phyloP scores from a whole-genome alignment of 768 basidiomycete genomes.

The Trichaptum fuscoviolaceum region DNA sequence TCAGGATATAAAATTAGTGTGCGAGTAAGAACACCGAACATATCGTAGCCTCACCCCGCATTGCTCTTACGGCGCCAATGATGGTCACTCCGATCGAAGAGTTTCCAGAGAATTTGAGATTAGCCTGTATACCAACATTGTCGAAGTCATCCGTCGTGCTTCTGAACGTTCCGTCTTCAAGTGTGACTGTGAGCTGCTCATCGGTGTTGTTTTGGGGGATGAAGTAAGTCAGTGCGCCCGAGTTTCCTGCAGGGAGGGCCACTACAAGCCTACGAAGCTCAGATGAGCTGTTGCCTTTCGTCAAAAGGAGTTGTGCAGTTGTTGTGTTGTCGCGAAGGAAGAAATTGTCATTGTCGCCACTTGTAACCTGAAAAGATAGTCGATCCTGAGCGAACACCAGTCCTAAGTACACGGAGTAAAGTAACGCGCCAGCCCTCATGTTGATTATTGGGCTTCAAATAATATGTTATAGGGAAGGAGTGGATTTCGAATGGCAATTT shows the following conservation, averaged over 20 bases:
- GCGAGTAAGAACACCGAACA: neutral
- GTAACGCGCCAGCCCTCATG: neutral
- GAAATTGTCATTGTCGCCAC: constrained; percentile 39
- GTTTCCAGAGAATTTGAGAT: constrained; percentile 28
- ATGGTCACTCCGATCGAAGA: constrained; percentile 37
- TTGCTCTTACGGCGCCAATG: constrained; percentile 36
- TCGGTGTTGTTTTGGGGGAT: constrained; percentile 23
- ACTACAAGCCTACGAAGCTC: constrained; percentile 32
- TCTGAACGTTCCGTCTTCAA: constrained; percentile 21
- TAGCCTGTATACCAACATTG: constrained; percentile 34
- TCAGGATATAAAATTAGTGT: neutral
- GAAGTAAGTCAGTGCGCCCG: constrained; percentile 37
- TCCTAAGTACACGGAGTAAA: neutral
- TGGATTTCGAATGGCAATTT: neutral
- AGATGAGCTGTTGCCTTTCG: constrained; percentile 21
- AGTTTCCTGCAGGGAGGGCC: constrained; percentile 40
- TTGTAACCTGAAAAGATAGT: constrained; percentile 26
- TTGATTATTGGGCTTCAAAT: neutral
- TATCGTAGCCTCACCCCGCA: constrained; percentile 26
- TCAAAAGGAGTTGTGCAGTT: constrained; percentile 35
- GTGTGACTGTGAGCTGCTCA: constrained; percentile 15
- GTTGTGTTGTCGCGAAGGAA: constrained; percentile 36
- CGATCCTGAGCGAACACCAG: neutral
- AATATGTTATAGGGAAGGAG: too few relatives aligned
- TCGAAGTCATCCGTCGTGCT: constrained; percentile 20